These are phyloP conservation scores for Trichosporon coremiiforme DNA, from an alignment of 1,284 basidiomycete species.

Conservation along the genomic window DNA sequence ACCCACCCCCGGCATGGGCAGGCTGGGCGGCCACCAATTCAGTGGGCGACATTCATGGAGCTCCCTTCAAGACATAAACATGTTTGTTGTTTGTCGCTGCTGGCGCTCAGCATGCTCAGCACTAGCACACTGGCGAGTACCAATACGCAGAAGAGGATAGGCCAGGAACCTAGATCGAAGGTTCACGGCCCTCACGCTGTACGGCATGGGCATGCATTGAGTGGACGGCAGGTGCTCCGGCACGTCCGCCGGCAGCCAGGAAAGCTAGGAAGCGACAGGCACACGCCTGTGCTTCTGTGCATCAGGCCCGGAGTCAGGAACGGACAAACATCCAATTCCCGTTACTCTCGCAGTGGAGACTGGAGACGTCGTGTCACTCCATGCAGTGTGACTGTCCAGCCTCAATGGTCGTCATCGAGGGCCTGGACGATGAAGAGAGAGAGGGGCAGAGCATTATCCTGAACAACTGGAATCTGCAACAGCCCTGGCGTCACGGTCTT, in stretches of 20 bases:
- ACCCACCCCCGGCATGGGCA: not conserved
- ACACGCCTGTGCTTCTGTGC: constrained; percentile 5
- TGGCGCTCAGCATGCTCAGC: too few species aligned
- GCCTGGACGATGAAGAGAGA: not conserved
- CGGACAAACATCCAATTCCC: not conserved
- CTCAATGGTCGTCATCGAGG: not conserved
- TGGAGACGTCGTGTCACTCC: constrained; percentile 4
- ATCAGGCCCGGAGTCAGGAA: constrained; percentile 6
- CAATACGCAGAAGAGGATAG: too few species aligned
- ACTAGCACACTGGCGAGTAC: too few species aligned
- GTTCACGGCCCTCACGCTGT: constrained; percentile 8
- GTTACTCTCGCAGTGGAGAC: not conserved
- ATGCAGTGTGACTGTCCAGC: not conserved
- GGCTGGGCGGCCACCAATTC: not conserved
- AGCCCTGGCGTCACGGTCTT: not conserved
- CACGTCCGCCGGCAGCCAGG: not conserved
- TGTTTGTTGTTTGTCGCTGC: constrained; percentile 2
- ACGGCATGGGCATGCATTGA: not conserved
- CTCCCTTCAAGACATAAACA: not conserved
- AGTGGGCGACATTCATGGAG: not conserved
- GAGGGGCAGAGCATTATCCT: not conserved
- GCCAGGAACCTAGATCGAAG: not conserved
- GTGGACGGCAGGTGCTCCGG: not conserved
- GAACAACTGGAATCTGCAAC: not conserved
- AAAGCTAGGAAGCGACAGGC: not conserved